Conservation (phyloP, 306 rosid genomes). For the Casuarina equisetifolia region DNA sequence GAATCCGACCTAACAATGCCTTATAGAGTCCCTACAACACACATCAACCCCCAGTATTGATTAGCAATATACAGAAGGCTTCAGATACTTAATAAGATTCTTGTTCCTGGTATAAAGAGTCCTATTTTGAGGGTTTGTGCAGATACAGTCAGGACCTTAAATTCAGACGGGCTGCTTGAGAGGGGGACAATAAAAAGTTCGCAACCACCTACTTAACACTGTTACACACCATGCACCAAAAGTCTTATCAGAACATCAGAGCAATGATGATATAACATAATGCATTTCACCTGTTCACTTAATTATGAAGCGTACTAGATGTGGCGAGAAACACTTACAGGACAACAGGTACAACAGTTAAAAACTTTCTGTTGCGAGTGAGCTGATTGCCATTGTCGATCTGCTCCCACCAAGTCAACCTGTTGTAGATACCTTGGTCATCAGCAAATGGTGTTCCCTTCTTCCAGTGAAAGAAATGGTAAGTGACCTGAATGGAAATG, state of each 20-base stretch:
- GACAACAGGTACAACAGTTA: conserved; percentile 43
- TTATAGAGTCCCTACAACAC: background rate
- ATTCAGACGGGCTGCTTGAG: background rate
- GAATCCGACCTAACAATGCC: background rate
- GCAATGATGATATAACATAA: background rate
- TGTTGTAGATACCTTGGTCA: conserved; percentile 48
- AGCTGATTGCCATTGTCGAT: conserved; percentile 48
- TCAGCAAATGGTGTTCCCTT: conserved; percentile 53
- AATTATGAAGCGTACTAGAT: background rate
- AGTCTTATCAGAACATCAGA: background rate
- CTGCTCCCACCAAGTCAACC: conserved; percentile 55
- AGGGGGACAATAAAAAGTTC: background rate
- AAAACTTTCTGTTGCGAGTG: conserved; percentile 46
- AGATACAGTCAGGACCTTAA: background rate
- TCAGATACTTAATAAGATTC: background rate
- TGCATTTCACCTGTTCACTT: background rate
- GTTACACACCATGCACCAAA: background rate
- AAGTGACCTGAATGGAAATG: conserved; percentile 33
- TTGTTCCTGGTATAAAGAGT: background rate
- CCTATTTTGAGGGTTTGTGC: background rate
- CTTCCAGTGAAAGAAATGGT: conserved; percentile 48
- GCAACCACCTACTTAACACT: background rate
- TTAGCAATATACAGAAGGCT: background rate
- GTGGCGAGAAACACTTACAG: conserved; percentile 31
- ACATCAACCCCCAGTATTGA: conserved; percentile 6